Base-by-base conservation (phyloP, 805 yeast species). In the Candida maesae region DNA sequence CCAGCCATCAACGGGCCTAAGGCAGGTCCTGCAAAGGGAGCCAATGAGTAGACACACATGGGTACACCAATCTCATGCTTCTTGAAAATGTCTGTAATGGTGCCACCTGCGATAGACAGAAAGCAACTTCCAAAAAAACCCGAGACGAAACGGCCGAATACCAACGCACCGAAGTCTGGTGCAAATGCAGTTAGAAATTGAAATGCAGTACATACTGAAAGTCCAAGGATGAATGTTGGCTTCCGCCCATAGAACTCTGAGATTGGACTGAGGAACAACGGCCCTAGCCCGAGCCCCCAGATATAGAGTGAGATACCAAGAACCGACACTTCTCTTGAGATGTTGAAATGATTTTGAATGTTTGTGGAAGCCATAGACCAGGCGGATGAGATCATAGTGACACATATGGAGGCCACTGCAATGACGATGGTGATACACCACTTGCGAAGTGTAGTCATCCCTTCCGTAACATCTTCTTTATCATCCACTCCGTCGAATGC, bases 81-180 rank as follows among this genome's bases (percentile, higher is more conserved):
- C 15, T 66, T 66, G 67, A 79, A 85, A 42, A 84, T 68, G 59
- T 85, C 95, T 10, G 87, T 79, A 33, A 85, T 66, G 1, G 84
- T 72, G 16, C 93, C 95, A 26, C 90, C 89, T 9, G 88, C 87
- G 24, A 84, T 81, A 46, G 82, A 77, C 49, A 85, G 65, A 30
- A 88, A 84, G 3, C 85, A 81, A 37, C 87, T 79, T 4, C 89
- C 89, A 50, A 81, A 81, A 33, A 84, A 70, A 1, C 93, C 93
- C 11, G 80, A 77, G 45, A 81, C 61, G 49, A 82, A 76, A 47
- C 93, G 73, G 38, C 81, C 75, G 34, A 82, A 74, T 42, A 82
- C 60, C 42, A 85, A 64, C 25, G 82, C 85, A 8, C 79, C 80
- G 24, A 79, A 74, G 42, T 79, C 81, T 15, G 72, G 67, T 4